Conservation (phyloP, 139 green algal genomes). For the Bryopsis sp. region DNA sequence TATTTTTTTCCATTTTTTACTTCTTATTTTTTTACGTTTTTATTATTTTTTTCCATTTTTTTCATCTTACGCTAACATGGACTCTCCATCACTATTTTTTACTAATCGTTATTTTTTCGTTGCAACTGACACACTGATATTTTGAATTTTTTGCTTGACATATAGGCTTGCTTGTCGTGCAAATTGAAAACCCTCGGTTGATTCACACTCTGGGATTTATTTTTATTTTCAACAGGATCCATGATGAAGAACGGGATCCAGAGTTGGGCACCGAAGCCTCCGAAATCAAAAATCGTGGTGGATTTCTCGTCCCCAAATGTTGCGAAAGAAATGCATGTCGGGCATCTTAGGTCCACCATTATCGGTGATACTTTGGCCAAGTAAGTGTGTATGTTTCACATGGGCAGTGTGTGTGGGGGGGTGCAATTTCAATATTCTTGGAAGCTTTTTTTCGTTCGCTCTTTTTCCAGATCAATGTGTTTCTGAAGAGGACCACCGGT, state of each 20-base stretch:
- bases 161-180: background rate
- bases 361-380: constrained; percentile 79
- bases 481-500: too few relatives aligned
- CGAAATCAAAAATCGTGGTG: constrained; percentile 54
- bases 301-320: constrained; percentile 98
- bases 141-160: background rate
- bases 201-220: background rate
- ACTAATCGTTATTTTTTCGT: background rate
- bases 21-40: background rate
- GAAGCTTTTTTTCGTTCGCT: background rate
- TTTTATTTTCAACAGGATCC: background rate
- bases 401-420: too few relatives aligned
- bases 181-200: too few relatives aligned
- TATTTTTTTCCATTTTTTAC: background rate
- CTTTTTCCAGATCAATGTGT: background rate
- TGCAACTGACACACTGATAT: constrained; percentile 2
- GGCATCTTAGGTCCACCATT: constrained; percentile 95
- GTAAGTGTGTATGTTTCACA: constrained; percentile 15
- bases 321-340: constrained; percentile 99
- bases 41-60: background rate
- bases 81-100: background rate
- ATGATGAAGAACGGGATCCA: constrained; percentile 5
- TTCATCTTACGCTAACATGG: background rate
- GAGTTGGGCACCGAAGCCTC: background rate
- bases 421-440: too few relatives aligned